Evolutionary conservation across 169 alveolate species (phyloP), one percentile per base, ranked within the genome.

Genomic region (Theileria equi): DNA sequence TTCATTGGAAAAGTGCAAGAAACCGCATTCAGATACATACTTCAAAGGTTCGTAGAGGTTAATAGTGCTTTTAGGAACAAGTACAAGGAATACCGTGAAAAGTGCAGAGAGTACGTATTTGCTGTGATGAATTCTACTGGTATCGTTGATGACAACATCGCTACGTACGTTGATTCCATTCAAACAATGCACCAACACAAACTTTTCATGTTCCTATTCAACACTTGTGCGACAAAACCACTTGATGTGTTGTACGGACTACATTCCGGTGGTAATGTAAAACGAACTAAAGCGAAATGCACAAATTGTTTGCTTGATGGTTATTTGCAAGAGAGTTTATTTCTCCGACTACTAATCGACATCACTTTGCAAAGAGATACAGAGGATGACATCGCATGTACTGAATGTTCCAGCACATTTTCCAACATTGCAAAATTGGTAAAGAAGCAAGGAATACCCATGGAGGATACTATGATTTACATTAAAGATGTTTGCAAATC

Each of bases 1-100:
- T 61, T 54, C 4, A 40, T 63, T 2, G 52, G 19, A 61, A 63
- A 63, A 40, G 74, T 63, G 17, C 74, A 63, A 31, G 23, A 40
- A 35, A 6, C 26, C 8, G 48, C 65, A 29, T 63, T 63, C 21
- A 4, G 35, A 2, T 49, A 48, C 25, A 47, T 63, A 0, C 29
- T 63, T 23, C 31, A 43, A 5, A 36, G 63, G 19, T 63, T 50
- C 29, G 23, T 49, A 35, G 74, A 48, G 6, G 44, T 63, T 28
- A 63, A 63, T n/a, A n/a, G n/a, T n/a, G n/a, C n/a, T n/a, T n/a
- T n/a, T n/a, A n/a, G n/a, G n/a, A n/a, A n/a, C n/a, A n/a, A n/a
- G n/a, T n/a, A n/a, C n/a, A n/a, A n/a, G n/a, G n/a, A n/a, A n/a
- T n/a, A n/a, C n/a, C n/a, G n/a, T n/a, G n/a, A n/a, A n/a, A n/a